These are phyloP conservation scores for Penicillium sp. DNA, from an alignment of 2,329 filamentous ascomycete genomes.

Conservation along the genomic window DNA sequence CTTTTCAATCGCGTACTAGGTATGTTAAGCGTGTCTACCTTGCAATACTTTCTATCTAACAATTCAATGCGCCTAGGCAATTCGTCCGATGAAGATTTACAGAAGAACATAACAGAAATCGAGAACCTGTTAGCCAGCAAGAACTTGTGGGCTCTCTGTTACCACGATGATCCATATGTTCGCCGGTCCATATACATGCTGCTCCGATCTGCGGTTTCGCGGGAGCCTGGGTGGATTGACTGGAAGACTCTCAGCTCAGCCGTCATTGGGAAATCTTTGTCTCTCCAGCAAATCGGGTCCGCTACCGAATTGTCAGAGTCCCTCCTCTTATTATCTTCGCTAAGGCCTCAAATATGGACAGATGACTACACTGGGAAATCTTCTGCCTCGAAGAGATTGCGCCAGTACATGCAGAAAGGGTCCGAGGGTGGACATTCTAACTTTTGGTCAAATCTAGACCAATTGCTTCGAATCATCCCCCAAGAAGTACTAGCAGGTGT, in stretches of 20 bases:
- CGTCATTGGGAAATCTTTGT: constrained; percentile 73
- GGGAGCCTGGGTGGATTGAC: constrained; percentile 48
- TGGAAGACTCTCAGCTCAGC: constrained; percentile 66
- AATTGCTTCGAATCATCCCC: constrained; percentile 59
- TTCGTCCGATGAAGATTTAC: constrained; percentile 49
- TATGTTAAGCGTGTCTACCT: constrained; percentile 19
- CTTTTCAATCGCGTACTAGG: constrained; percentile 55
- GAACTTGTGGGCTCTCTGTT: constrained; percentile 59
- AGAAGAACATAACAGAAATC: constrained; percentile 61
- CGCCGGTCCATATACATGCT: constrained; percentile 58
- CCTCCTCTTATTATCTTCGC: constrained; percentile 63
- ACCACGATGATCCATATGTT: constrained; percentile 56
- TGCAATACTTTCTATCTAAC: background rate
- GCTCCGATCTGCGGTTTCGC: constrained; percentile 49
- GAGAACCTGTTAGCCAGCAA: constrained; percentile 63
- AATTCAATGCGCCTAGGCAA: constrained; percentile 25
- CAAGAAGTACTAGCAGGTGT: constrained; percentile 41
- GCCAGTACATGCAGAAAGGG: constrained; percentile 73
- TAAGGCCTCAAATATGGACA: constrained; percentile 71
- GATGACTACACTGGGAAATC: constrained; percentile 59
- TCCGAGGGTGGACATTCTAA: constrained; percentile 71
- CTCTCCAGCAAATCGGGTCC: constrained; percentile 70
- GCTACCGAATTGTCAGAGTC: constrained; percentile 67
- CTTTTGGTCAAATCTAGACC: constrained; percentile 70
- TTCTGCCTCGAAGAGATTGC: constrained; percentile 56